A percentile compares a stretch with the other conserved stretches of the same genome.
Evolutionary conservation across 2,329 filamentous ascomycete species (phyloP).

Genomic region (Ophiostoma himal-ulmi): DNA sequence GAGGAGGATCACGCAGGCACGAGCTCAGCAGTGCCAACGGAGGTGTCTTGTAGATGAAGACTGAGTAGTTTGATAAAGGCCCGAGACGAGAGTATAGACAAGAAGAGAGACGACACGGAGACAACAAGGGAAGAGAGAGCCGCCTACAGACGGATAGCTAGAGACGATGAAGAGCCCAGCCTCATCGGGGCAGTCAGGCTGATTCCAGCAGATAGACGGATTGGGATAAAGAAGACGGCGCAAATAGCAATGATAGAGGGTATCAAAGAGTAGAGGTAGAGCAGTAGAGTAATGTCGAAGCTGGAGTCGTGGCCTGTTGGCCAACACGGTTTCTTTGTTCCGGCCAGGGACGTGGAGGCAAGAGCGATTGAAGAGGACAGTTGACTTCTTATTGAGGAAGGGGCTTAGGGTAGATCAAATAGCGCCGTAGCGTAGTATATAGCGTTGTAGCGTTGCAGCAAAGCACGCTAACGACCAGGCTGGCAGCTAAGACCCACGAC

Average conservation of each 20-base stretch:
- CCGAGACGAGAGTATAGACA: background rate
- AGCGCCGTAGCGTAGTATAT: background rate
- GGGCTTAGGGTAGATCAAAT: background rate
- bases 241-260: background rate
- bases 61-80: background rate
- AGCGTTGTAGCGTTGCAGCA: background rate
- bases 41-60: background rate
- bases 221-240: constrained; percentile 8
- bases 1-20: constrained; percentile 9
- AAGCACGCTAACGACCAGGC: constrained; percentile 10
- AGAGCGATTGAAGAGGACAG: constrained; percentile 6
- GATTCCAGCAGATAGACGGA: constrained; percentile 12
- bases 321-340: constrained; percentile 11
- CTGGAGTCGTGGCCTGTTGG: constrained; percentile 11
- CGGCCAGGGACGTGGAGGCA: background rate
- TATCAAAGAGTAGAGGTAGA: background rate
- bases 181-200: constrained; percentile 9
- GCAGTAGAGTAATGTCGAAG: background rate
- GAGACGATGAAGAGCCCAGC: background rate
- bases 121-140: background rate
- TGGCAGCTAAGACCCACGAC: constrained; percentile 11
- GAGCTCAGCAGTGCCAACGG: constrained; percentile 13
- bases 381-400: background rate
- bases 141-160: background rate
- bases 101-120: background rate